Conservation (phyloP, 371 early-diverging fungal genomes). For the Actinomucor elegans region DNA sequence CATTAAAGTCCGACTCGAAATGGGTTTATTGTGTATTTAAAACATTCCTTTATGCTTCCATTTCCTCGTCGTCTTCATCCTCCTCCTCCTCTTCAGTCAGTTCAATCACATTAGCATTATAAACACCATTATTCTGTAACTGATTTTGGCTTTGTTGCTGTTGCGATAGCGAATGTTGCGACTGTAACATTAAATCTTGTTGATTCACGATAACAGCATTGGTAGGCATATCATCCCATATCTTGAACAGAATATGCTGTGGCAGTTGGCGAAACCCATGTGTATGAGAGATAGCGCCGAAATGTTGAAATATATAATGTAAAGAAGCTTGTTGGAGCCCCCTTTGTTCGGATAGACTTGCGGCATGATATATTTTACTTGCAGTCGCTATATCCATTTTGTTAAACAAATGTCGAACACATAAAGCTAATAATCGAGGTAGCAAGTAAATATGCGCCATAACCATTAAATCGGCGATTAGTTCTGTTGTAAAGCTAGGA, state of each 20-base stretch:
- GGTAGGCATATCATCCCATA: conserved; percentile 62
- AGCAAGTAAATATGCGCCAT: conserved; percentile 65
- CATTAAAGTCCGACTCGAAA: too few relatives aligned
- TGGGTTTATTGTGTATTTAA: too few relatives aligned
- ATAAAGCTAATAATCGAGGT: conserved; percentile 55
- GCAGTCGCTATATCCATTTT: conserved; percentile 57
- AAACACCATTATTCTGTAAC: background rate
- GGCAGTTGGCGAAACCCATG: conserved; percentile 54
- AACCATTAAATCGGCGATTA: conserved; percentile 61
- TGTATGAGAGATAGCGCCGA: conserved; percentile 65
- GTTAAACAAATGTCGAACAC: conserved; percentile 50
- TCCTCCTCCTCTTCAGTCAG: background rate
- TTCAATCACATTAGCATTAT: background rate
- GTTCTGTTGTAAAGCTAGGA: conserved; percentile 24
- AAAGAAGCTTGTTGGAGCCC: conserved; percentile 61
- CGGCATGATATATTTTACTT: conserved; percentile 58
- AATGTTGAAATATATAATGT: conserved; percentile 63
- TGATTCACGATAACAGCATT: conserved; percentile 39
- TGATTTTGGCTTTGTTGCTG: conserved; percentile 2
- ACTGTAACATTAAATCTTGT: conserved; percentile 2
- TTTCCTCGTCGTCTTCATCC: conserved; percentile 8
- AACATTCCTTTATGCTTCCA: conserved; percentile 1
- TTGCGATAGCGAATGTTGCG: too few relatives aligned
- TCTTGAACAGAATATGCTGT: conserved; percentile 55
- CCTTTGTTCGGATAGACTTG: conserved; percentile 55